phyloP scores from a whole-genome alignment of 2,329 filamentous ascomycete species.

The Aspergillus fructus region DNA sequence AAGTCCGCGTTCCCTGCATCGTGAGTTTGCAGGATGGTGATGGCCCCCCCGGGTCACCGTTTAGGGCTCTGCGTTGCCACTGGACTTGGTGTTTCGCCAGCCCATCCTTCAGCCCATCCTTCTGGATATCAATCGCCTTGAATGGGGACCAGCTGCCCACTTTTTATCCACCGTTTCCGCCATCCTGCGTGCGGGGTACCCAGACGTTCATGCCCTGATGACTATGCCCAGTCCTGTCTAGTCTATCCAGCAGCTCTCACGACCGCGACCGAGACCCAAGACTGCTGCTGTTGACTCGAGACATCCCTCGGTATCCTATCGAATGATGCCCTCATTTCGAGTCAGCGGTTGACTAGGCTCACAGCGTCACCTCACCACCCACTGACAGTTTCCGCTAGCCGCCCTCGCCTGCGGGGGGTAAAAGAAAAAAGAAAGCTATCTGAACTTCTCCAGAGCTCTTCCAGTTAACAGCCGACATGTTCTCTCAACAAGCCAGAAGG shows the following conservation, averaged over 20 bases:
- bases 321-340: not conserved
- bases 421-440: not conserved
- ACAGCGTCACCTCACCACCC: not conserved
- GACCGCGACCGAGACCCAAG: not conserved
- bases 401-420: not conserved
- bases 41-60: no score
- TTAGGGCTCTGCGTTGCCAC: no score
- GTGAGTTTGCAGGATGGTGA: no score
- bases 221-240: not conserved
- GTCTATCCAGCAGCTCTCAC: not conserved
- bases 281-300: not conserved
- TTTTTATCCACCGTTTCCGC: not conserved
- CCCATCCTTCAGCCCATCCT: not conserved
- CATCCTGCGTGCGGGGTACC: not conserved
- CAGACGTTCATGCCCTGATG: not conserved
- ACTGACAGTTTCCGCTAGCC: not conserved
- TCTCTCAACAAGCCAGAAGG: not conserved
- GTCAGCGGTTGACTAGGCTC: not conserved
- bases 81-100: no score
- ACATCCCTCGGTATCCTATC: not conserved
- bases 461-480: not conserved
- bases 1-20: no score
- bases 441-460: no score
- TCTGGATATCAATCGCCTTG: not conserved
- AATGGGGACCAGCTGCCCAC: not conserved